Percentiles rank a stretch among this genome's conserved stretches.
Evolutionary conservation across 805 yeast species (phyloP).

Genomic region (Metschnikowia peoriensis): DNA sequence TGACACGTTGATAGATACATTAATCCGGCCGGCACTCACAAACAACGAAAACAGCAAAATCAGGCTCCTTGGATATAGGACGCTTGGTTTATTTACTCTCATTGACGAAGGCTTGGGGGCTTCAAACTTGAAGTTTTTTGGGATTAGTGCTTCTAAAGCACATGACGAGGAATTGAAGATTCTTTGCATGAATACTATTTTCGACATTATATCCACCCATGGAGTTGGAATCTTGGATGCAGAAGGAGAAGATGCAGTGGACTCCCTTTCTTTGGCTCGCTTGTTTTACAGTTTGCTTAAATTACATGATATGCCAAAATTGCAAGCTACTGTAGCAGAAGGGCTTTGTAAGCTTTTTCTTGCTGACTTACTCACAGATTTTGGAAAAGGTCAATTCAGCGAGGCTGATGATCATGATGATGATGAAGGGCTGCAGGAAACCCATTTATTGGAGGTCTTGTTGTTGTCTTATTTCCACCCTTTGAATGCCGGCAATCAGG

Average conservation of each 20-base stretch:
- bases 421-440: slow-evolving; percentile 28
- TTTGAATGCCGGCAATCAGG: slow-evolving; percentile 55
- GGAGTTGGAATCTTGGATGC: slow-evolving; percentile 67
- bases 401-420: slow-evolving; percentile 14
- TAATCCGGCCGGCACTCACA: slow-evolving; percentile 72
- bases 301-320: slow-evolving; percentile 53
- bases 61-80: slow-evolving; percentile 65
- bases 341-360: slow-evolving; percentile 80
- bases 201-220: slow-evolving; percentile 76
- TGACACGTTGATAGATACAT: slow-evolving; percentile 67
- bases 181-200: slow-evolving; percentile 64
- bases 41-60: slow-evolving; percentile 45
- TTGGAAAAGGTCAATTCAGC: slow-evolving; percentile 15
- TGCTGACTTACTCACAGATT: slow-evolving; percentile 68
- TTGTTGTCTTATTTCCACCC: slow-evolving; percentile 77
- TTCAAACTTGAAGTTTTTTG: slow-evolving; percentile 62
- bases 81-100: slow-evolving; percentile 78
- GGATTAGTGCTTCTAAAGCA: slow-evolving; percentile 60
- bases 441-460: slow-evolving; percentile 60
- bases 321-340: slow-evolving; percentile 82
- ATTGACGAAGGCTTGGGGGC: slow-evolving; percentile 63
- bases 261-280: slow-evolving; percentile 63
- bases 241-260: slow-evolving; percentile 51
- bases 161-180: slow-evolving; percentile 63
- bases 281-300: slow-evolving; percentile 66